Percentiles rank a stretch among this genome's conserved stretches.
These are phyloP conservation scores for Xylariaceae sp. DNA, from an alignment of 2,329 filamentous ascomycete genomes.

Conservation along the genomic window DNA sequence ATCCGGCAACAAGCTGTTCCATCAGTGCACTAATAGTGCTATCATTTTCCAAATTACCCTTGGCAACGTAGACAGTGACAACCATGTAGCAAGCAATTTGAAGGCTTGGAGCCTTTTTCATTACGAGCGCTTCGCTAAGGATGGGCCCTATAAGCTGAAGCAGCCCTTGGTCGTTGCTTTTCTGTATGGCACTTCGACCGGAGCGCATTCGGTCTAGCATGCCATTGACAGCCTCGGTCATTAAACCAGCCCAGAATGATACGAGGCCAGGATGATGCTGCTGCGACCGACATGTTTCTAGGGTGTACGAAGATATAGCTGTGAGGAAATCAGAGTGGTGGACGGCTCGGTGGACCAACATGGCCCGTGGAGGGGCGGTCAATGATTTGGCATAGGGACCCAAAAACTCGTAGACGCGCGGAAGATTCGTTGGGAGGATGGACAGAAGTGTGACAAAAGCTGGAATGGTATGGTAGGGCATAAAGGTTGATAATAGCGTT, in stretches of 20 bases:
- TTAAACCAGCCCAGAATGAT: slow-evolving; percentile 87
- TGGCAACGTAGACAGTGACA: slow-evolving; percentile 77
- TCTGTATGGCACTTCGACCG: slow-evolving; percentile 70
- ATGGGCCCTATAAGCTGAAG: slow-evolving; percentile 63
- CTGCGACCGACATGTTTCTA: slow-evolving; percentile 66
- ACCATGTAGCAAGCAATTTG: slow-evolving; percentile 91
- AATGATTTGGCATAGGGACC: slow-evolving; percentile 78
- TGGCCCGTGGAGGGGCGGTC: slow-evolving; percentile 71
- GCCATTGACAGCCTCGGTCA: slow-evolving; percentile 78
- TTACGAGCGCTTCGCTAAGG: slow-evolving; percentile 71
- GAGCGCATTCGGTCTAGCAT: slow-evolving; percentile 76
- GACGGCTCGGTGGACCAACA: slow-evolving; percentile 78
- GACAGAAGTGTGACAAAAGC: slow-evolving; percentile 83
- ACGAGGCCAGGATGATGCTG: slow-evolving; percentile 75
- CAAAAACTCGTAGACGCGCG: slow-evolving; percentile 76
- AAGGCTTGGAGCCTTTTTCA: slow-evolving; percentile 72
- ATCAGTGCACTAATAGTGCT: slow-evolving; percentile 79
- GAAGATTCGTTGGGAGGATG: slow-evolving; percentile 74
- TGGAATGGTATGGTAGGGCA: slow-evolving; percentile 86
- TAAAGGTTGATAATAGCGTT: slow-evolving; percentile 74
- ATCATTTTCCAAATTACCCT: slow-evolving; percentile 75
- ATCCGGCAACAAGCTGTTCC: slow-evolving; percentile 78
- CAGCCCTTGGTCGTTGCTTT: slow-evolving; percentile 76
- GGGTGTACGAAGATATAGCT: slow-evolving; percentile 71
- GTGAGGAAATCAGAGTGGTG: slow-evolving; percentile 74